Evolutionary conservation across 371 early-diverging fungal genomes (phyloP).

Genomic region (Mortierella sp.): DNA sequence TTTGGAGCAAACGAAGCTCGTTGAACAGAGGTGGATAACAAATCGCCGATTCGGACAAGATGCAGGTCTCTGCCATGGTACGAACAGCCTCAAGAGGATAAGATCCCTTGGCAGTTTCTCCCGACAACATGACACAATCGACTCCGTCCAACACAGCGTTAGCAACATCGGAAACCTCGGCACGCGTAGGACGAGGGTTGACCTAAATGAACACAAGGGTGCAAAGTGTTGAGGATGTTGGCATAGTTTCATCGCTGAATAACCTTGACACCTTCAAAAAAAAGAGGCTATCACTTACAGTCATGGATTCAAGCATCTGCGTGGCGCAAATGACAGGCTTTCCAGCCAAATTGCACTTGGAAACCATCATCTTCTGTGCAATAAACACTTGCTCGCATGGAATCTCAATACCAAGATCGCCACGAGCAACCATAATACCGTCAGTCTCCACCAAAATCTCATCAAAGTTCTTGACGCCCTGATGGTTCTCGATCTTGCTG

Average conservation of each 20-base stretch:
- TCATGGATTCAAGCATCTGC: constrained; percentile 99
- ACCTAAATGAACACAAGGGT: constrained; percentile 51
- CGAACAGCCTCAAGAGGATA: constrained; percentile 82
- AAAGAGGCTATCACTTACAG: constrained; percentile 56
- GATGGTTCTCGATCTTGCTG: constrained; percentile 95
- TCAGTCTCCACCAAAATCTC: constrained; percentile 95
- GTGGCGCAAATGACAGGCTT: constrained; percentile 99
- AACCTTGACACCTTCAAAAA: no score
- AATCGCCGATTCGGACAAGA: constrained; percentile 80
- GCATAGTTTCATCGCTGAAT: constrained; percentile 1
- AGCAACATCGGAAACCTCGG: constrained; percentile 98
- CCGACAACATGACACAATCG: constrained; percentile 99
- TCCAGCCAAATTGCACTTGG: constrained; percentile 92
- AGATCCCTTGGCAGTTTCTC: constrained; percentile 96
- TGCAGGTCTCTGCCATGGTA: constrained; percentile 83
- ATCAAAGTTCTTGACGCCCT: constrained; percentile 97
- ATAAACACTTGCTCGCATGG: constrained; percentile 92
- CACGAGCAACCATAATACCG: constrained; percentile 99
- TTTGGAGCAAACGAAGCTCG: constrained; percentile 80
- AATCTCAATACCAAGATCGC: constrained; percentile 98
- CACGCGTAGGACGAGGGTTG: constrained; percentile 97
- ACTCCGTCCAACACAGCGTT: constrained; percentile 98
- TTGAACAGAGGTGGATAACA: constrained; percentile 84
- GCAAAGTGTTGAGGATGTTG: no score
- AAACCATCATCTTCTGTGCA: constrained; percentile 97